Percentiles rank a stretch among this genome's conserved stretches.
Evolutionary conservation across 306 rosid genomes (phyloP).

Genomic region (Dalbergia oliveri): DNA sequence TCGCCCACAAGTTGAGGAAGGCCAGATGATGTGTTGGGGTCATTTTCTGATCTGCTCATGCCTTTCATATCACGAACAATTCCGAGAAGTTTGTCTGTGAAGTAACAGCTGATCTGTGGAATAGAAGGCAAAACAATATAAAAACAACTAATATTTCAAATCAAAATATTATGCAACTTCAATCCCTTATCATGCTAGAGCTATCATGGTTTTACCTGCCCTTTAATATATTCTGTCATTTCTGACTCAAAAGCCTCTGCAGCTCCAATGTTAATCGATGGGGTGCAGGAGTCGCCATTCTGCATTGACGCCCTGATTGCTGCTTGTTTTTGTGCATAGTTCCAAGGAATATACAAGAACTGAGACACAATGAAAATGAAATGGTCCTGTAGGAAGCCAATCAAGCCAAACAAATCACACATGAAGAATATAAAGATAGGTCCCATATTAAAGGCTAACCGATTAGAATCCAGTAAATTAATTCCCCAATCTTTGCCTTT

Average conservation of each 20-base stretch:
- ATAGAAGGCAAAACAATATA: conserved; percentile 41
- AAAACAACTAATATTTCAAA: conserved; percentile 41
- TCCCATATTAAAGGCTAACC: conserved; percentile 22
- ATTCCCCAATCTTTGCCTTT: conserved; percentile 29
- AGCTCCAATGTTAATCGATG: conserved; percentile 76
- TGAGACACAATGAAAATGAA: conserved; percentile 84
- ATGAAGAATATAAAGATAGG: conserved; percentile 28
- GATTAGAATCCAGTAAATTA: conserved; percentile 36
- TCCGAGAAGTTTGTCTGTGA: conserved; percentile 77
- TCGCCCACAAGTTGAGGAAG: conserved; percentile 57
- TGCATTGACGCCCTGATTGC: conserved; percentile 63
- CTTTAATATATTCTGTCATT: conserved; percentile 76
- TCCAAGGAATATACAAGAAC: conserved; percentile 91
- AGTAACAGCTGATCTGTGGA: conserved; percentile 86
- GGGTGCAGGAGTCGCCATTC: conserved; percentile 75
- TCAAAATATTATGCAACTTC: conserved; percentile 35
- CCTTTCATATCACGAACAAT: conserved; percentile 85
- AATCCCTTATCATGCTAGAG: conserved; percentile 15
- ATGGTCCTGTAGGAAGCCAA: conserved; percentile 79
- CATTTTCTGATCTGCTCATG: conserved; percentile 55
- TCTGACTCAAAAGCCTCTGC: conserved; percentile 78
- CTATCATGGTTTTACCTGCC: conserved; percentile 65
- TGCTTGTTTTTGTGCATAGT: conserved; percentile 71
- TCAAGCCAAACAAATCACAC: conserved; percentile 33
- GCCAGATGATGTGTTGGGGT: conserved; percentile 55